Base-by-base conservation (phyloP, 2,329 filamentous ascomycete species). In the Diaporthe velutina region DNA sequence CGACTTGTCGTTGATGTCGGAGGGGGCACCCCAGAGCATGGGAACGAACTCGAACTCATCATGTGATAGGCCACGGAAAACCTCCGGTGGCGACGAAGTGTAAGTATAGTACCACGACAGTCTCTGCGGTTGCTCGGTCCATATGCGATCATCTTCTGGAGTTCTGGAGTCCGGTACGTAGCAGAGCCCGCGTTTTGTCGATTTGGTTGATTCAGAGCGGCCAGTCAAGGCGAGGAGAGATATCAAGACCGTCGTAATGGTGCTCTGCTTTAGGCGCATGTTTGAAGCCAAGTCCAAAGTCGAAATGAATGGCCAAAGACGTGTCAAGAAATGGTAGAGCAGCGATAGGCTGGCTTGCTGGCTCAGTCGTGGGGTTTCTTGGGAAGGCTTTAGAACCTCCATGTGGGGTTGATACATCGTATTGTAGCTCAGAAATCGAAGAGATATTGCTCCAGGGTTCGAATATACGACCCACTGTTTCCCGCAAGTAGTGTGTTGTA, bases 81-180 rank as follows among this genome's bases (percentile, higher is more conserved):
- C 84, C 0, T 86, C 76, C 0, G 91, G 90, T 1, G 94, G 93
- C 4, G 82, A 80, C 28, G 86, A 80, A 35, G 84, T 83, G 83
- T 96, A 97, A 85, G 96, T 96, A 88, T 96, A 97, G 86, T 97
- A 97, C 94, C 94, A 97, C 4, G 91, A 93, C 73, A 96, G 83
- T 55, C 91, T 89, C 25, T 89, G 90, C 50, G 86, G 87, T 8
- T 85, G 70, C 57, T 86, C 82, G 15, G 87, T 84, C 93, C 93
- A 96, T 79, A 93, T 86, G 61, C 87, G 81, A 83, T 95, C 90
- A 83, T 96, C 94, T 22, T 85, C 75, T 0, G 90, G 87, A 12
- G 87, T 84, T 1, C 88, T 81, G 7, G 83, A 77, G 75, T 91
- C 89, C 9, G 90, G 88, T 25, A 94, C 89, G 82, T 92, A 94